Conservation (phyloP, 2,329 filamentous ascomycete genomes). For the Elsinoe necatrix region DNA sequence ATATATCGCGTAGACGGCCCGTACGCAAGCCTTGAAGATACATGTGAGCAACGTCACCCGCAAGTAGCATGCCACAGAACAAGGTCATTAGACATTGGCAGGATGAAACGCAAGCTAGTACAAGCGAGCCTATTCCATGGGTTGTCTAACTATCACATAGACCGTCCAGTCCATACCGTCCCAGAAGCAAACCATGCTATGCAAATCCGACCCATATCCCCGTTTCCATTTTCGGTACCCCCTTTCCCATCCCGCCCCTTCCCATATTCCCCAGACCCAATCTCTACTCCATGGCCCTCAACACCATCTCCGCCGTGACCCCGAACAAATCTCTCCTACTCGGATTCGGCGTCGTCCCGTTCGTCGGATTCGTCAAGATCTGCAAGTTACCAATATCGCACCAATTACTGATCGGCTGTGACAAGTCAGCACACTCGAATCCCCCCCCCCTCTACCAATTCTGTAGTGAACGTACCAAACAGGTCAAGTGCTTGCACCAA, state of each 20-base stretch:
- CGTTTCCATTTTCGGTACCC: not conserved
- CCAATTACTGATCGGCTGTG: constrained; percentile 58
- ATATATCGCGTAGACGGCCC: too few relatives aligned
- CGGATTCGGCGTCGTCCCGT: not conserved
- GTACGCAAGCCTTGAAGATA: too few relatives aligned
- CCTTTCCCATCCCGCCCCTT: not conserved
- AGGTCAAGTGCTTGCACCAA: constrained; percentile 96
- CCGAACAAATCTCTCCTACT: not conserved
- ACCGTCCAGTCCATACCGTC: not conserved
- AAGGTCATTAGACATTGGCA: too few relatives aligned
- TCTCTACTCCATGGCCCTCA: not conserved
- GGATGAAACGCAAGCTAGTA: too few relatives aligned
- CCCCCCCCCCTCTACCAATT: not conserved
- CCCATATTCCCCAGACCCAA: not conserved
- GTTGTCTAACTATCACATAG: too few relatives aligned
- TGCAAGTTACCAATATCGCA: constrained; percentile 46
- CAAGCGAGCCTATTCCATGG: too few relatives aligned
- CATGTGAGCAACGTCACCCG: too few relatives aligned
- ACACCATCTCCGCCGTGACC: constrained; percentile 1
- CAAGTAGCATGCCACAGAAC: too few relatives aligned
- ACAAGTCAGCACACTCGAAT: not conserved
- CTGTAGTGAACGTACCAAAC: constrained; percentile 61
- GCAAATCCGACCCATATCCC: not conserved
- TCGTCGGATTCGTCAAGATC: constrained; percentile 23
- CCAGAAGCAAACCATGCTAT: not conserved